A percentile compares a stretch with the other conserved stretches of the same genome.
phyloP scores from a whole-genome alignment of 1,284 basidiomycete species.

The Melampsora americana region DNA sequence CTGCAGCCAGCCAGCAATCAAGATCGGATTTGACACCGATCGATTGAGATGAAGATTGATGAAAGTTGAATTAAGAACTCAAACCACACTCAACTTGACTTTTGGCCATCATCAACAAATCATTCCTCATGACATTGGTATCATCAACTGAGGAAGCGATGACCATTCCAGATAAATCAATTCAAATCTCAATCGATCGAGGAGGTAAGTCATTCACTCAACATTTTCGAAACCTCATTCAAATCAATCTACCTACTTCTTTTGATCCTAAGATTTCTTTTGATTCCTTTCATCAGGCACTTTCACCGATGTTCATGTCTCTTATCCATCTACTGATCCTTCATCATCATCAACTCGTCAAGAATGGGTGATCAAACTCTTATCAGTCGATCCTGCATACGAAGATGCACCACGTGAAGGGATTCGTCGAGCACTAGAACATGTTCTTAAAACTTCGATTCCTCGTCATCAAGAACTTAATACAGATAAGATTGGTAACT shows the following conservation, averaged over 20 bases:
- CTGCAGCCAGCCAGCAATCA: no score
- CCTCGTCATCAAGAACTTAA: conserved; percentile 67
- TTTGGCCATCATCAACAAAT: not conserved
- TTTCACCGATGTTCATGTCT: conserved; percentile 54
- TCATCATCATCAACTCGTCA: not conserved
- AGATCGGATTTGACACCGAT: no score
- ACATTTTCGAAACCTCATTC: not conserved
- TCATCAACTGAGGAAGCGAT: not conserved
- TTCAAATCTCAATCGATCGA: conserved; percentile 54
- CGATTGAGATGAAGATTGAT: no score
- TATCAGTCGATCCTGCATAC: conserved; percentile 63
- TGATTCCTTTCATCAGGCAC: no score
- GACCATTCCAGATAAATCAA: conserved; percentile 51
- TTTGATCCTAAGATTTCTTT: no score
- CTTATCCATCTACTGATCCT: conserved; percentile 45
- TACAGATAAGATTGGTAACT: conserved; percentile 74
- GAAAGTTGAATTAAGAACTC: no score
- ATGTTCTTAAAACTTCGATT: conserved; percentile 66
- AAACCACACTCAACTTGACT: no score
- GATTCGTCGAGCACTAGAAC: conserved; percentile 82
- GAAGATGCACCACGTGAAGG: conserved; percentile 90
- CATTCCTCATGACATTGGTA: not conserved
- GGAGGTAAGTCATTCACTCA: conserved; percentile 29
- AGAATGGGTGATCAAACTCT: conserved; percentile 56
- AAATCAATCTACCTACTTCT: not conserved